phyloP scores from a whole-genome alignment of 202 grass and related monocot genomes.

The Carex arenaria region DNA sequence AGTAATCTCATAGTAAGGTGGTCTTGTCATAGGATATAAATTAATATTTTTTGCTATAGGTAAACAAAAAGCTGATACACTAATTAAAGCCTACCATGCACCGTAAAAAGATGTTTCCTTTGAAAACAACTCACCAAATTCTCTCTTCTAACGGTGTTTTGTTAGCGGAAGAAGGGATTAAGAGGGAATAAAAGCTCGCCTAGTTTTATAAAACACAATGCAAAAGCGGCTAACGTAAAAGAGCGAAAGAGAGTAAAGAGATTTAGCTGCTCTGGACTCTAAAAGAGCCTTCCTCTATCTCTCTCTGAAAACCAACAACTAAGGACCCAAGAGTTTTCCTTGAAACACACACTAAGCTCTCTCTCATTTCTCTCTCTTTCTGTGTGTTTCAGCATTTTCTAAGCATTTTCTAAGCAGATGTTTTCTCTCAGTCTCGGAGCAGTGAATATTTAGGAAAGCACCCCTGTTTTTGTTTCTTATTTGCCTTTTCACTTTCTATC shows the following conservation, averaged over 20 bases:
- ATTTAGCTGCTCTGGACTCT: background rate
- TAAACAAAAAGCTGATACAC: slow-evolving; percentile 18
- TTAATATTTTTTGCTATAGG: background rate
- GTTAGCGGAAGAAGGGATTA: background rate
- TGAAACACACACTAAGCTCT: slow-evolving; percentile 21
- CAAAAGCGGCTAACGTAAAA: background rate
- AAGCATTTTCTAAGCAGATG: slow-evolving; percentile 23
- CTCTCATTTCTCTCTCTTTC: background rate
- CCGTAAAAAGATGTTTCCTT: slow-evolving; percentile 1
- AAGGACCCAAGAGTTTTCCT: slow-evolving; percentile 23
- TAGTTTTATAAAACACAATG: background rate
- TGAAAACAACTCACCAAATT: slow-evolving; percentile 5
- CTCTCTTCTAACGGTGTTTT: slow-evolving; percentile 19
- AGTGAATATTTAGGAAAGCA: slow-evolving; percentile 23
- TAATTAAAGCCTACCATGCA: slow-evolving; percentile 3
- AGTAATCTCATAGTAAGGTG: background rate
- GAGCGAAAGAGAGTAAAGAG: slow-evolving; percentile 3
- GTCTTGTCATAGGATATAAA: background rate
- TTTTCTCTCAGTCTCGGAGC: background rate
- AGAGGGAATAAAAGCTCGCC: background rate
- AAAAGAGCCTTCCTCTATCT: background rate
- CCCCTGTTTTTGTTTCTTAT: slow-evolving; percentile 18
- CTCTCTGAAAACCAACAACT: slow-evolving; percentile 25
- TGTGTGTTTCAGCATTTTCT: slow-evolving; percentile 23
- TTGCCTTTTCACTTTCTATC: background rate